Evolutionary conservation across 805 yeast species (phyloP), one percentile per base, ranked within the genome.

Genomic region (Barnettozyma populi): DNA sequence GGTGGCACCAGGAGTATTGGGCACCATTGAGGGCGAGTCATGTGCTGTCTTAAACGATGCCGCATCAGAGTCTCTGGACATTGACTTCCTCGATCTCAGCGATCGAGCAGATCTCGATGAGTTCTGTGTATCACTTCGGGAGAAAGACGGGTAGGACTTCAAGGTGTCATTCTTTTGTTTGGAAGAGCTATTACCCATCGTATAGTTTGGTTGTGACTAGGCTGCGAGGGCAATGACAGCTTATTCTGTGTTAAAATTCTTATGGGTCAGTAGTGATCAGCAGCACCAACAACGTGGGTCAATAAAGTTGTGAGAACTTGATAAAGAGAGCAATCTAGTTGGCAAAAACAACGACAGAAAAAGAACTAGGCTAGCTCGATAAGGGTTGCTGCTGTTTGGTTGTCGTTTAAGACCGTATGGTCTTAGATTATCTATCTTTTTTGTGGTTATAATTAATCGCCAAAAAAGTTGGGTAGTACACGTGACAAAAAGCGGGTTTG

Each of bases 51-150:
- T 60, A 52, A 62, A 63, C 4, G 68, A 59, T 10, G 66, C 51
- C 6, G 63, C 61, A 44, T 63, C 66, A 21, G 65, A 61, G 36
- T 61, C 63, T 32, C 56, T 52, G 3, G 60, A 53, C 18, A 54
- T 24, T 2, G 60, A 55, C 43, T 56, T 61, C 57, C 68, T 60
- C 3, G 72, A 68, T 47, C 67, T 61, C 32, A 60, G 34, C 3
- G 82, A 76, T 44, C 79, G 68, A 8, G 73, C 60, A 11, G 78
- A 73, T 57, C 67, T 73, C 13, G 71, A 70, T 7, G 80, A 75
- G 46, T 69, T 74, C 43, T 74, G 71, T 2, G 85, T 80, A 55
- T 79, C 82, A 13, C 78, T 71, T 42, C 84, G 64, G 16, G 76
- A 66, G 58, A 79, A 75, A 16, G 64, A 57, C n/a, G 82, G 78